Conservation (phyloP, 2,329 filamentous ascomycete species). For the Erysiphe pulchra region DNA sequence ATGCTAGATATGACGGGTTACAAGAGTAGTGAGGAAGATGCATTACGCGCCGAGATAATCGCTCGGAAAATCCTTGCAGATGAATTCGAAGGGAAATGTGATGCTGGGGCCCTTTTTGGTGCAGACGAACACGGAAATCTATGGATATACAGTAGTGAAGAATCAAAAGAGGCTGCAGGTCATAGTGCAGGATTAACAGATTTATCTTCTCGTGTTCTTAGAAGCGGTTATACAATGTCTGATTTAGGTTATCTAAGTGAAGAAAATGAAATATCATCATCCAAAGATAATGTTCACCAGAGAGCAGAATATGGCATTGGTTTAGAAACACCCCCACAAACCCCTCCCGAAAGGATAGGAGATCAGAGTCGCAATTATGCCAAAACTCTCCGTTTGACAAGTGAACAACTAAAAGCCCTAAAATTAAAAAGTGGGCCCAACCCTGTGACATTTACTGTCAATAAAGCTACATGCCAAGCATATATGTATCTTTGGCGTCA, state of each 20-base stretch:
- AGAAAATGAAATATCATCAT: slow-evolving; percentile 28
- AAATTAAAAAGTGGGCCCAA: slow-evolving; percentile 69
- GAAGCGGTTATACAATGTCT: slow-evolving; percentile 42
- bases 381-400: slow-evolving; percentile 84
- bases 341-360: slow-evolving; percentile 35
- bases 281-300: slow-evolving; percentile 23
- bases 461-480: slow-evolving; percentile 73
- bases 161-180: slow-evolving; percentile 74
- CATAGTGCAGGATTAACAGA: slow-evolving; percentile 28
- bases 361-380: slow-evolving; percentile 75
- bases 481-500: slow-evolving; percentile 87
- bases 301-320: slow-evolving; percentile 35
- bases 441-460: slow-evolving; percentile 86
- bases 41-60: slow-evolving; percentile 74
- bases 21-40: slow-evolving; percentile 82
- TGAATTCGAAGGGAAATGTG: slow-evolving; percentile 82
- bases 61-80: slow-evolving; percentile 80
- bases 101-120: slow-evolving; percentile 84
- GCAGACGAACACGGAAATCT: slow-evolving; percentile 89
- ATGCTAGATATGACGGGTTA: slow-evolving; percentile 98
- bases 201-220: slow-evolving; percentile 12
- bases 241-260: slow-evolving; percentile 94
- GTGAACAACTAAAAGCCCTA: slow-evolving; percentile 75
- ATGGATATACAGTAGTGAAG: slow-evolving; percentile 98
- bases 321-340: slow-evolving; percentile 37